Base-by-base conservation (phyloP, 2,329 filamentous ascomycete species). In the Alternaria ethzedia region DNA sequence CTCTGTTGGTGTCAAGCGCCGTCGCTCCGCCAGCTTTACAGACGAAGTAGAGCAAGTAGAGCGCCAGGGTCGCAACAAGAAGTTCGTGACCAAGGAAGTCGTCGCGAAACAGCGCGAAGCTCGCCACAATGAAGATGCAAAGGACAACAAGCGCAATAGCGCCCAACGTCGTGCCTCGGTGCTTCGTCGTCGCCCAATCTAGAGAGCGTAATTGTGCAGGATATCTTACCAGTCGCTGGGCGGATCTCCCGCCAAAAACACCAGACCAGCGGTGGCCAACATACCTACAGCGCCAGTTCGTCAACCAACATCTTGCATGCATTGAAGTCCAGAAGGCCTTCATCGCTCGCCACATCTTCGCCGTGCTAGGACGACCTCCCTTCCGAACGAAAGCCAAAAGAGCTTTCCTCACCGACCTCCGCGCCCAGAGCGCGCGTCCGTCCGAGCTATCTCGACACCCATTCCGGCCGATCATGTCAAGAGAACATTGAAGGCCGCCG, bases 291-390 rank as follows among this genome's bases (percentile, higher is more conserved):
- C 30, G 13, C 32, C 7, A 3, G 0, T 6, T n/a, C 3, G 5
- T 3, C 13, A 41, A 41, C 15, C 7, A 36, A 5, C 2, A n/a
- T 9, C 6, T n/a, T 8, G 6, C 15, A n/a, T 41, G 2, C 32
- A 41, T 41, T 3, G 32, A 5, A 41, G 32, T 6, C 32, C 2
- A 17, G 3, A 0, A n/a, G 15, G 15, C 15, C 10, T 17, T 5
- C 15, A 41, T 5, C 4, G 15, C 15, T 17, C 8, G 5, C 15
- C 4, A 0, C 8, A 11, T 17, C 36, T 41, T 3, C 1, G 5
- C 36, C 6, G 2, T 0, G 4, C 17, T 3, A 17, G 36, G 0
- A 6, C n/a, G 0, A 17, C 36, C 15, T 17, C 0, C 2, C 4
- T 17, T 17, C n/a, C n/a, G 8, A 17, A 3, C 36, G 2, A 41